phyloP scores from a whole-genome alignment of 2,329 filamentous ascomycete genomes.

The Shiraia bambusicola region DNA sequence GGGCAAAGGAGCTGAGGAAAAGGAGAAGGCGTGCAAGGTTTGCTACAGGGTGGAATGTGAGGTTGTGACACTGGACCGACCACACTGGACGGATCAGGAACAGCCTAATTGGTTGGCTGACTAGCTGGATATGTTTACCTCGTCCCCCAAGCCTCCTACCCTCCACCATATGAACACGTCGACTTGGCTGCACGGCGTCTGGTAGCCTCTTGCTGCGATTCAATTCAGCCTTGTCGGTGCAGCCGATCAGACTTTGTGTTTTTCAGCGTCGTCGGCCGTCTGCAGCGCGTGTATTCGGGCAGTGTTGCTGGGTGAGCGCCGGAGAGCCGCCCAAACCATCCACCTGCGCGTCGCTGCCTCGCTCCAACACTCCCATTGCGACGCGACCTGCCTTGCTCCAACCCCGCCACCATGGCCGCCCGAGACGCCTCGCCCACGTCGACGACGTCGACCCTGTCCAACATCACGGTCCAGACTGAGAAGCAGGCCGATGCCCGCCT shows the following conservation, averaged over 20 bases:
- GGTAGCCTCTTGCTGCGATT: constrained; percentile 28
- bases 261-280: constrained; percentile 15
- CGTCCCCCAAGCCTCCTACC: constrained; percentile 27
- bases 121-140: constrained; percentile 42
- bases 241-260: constrained; percentile 14
- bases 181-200: constrained; percentile 18
- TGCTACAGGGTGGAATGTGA: constrained; percentile 24
- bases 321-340: constrained; percentile 21
- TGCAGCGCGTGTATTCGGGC: constrained; percentile 34
- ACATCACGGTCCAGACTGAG: constrained; percentile 42
- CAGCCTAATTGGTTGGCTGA: constrained; percentile 41
- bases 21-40: background rate
- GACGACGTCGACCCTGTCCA: constrained; percentile 47
- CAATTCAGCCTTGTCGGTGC: constrained; percentile 23
- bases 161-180: constrained; percentile 22
- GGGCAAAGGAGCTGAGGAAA: background rate
- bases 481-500: constrained; percentile 35
- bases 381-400: constrained; percentile 18
- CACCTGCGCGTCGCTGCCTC: constrained; percentile 38
- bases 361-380: constrained; percentile 23
- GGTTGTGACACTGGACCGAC: constrained; percentile 33
- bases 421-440: constrained; percentile 42
- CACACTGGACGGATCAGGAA: too few species aligned
- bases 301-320: constrained; percentile 35
- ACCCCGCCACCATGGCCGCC: constrained; percentile 32